phyloP scores from a whole-genome alignment of 139 green algal species.

The Chlorokybus atmophyticus region DNA sequence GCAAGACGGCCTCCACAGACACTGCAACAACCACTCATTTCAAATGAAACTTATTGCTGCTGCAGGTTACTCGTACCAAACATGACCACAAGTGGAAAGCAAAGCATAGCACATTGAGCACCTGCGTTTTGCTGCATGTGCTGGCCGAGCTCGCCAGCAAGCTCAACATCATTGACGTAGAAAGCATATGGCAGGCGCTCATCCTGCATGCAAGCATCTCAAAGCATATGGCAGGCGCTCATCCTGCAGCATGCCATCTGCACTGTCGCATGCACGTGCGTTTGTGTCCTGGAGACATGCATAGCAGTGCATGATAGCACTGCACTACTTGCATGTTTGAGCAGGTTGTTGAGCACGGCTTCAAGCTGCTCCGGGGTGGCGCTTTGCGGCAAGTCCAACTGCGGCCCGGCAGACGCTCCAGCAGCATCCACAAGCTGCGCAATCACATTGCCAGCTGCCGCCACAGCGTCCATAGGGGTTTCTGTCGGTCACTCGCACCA shows the following conservation, averaged over 20 bases:
- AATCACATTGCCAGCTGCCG: no score
- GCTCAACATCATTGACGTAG: conserved; percentile 65
- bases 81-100: no score
- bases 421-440: conserved; percentile 25
- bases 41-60: no score
- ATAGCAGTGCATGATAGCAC: neutral
- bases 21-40: no score
- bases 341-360: conserved; percentile 70
- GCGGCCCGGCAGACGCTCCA: conserved; percentile 45
- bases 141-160: conserved; percentile 49
- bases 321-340: conserved; percentile 28
- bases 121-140: conserved; percentile 50
- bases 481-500: no score
- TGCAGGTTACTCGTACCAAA: no score
- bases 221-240: neutral
- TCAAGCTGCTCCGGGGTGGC: conserved; percentile 72
- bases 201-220: conserved; percentile 32
- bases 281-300: no score
- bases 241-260: conserved; percentile 1
- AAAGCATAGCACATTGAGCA: no score
- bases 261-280: no score
- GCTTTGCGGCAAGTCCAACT: conserved; percentile 74
- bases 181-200: conserved; percentile 88
- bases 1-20: conserved; percentile 70
- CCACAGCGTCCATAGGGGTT: no score